Percentiles rank a stretch among this genome's conserved stretches.
phyloP scores from a whole-genome alignment of 2,329 filamentous ascomycete genomes.

The Talaromyces albobiverticillius region DNA sequence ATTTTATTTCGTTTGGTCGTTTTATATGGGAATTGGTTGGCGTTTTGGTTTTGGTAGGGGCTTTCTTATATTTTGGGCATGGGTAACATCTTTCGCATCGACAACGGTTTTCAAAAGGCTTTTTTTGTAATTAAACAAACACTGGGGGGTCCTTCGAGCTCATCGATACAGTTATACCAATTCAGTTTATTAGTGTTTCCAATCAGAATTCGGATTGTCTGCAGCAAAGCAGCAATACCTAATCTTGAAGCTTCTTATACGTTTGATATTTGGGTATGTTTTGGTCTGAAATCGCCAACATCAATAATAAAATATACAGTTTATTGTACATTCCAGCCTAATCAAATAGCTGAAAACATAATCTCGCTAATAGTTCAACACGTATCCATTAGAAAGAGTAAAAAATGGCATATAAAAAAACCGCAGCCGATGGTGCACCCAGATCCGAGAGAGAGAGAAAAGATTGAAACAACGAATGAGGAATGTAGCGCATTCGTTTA shows the following conservation, averaged over 20 bases:
- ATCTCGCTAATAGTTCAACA: conserved; percentile 7
- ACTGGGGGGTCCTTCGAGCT: background rate
- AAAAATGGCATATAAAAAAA: background rate
- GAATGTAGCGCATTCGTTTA: conserved; percentile 31
- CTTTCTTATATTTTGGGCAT: too few relatives aligned
- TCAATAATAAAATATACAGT: background rate
- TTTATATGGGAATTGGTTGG: background rate
- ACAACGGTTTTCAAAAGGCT: background rate
- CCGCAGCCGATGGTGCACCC: conserved; percentile 1
- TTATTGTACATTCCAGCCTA: conserved; percentile 6
- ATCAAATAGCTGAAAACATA: background rate
- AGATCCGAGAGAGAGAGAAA: background rate
- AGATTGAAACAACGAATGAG: background rate
- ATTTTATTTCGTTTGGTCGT: background rate
- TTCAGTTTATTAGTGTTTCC: background rate
- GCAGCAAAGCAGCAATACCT: background rate
- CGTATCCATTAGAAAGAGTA: conserved; percentile 1
- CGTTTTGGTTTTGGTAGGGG: background rate
- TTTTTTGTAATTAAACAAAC: background rate
- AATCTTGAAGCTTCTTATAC: too few relatives aligned
- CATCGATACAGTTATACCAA: background rate
- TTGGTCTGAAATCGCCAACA: background rate
- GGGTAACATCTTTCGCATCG: too few relatives aligned
- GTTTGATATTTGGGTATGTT: too few relatives aligned
- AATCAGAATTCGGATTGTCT: background rate